Base-by-base conservation (phyloP, 176 grass and related monocot genomes). In the Phragmites australis region DNA sequence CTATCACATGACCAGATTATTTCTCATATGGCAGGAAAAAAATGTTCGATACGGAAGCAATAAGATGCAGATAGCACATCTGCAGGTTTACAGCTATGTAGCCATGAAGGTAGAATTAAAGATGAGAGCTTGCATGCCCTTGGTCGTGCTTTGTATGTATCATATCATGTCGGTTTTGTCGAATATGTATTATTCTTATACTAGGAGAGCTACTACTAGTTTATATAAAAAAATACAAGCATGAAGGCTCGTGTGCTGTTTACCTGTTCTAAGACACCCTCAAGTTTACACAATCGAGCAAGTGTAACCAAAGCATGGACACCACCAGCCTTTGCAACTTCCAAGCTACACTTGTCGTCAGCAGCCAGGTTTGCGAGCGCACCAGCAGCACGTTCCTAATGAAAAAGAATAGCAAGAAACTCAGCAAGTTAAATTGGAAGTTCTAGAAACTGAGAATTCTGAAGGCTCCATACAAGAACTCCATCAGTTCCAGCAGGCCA, bases 281-380 rank as follows among this genome's bases (percentile, higher is more conserved):
- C 97, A 12, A 89, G 74, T 82, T 96, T 99, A 84, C 97, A 99
- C 70, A 84, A 99, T 49, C 90, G 90, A 82, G 97, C 97, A 88
- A 99, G 93, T 58, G 61, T 93, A 61, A 99, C 93, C 83, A 99
- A 87, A 89, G 97, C 97, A 88, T 91, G 90, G 44, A 99, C 90
- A 80, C 97, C 97, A 76, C 97, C 97, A 84, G 97, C 86, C 61
- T 85, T 88, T 64, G 97, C 97, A 77, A 99, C 90, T 84, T 99
- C 97, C 87, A 99, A 79, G 73, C 97, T 99, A 53, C 97, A 99
- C 74, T 99, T 99, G 78, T 99, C 93, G 62, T 99, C 97, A 83
- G 97, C 97, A 82, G 97, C 97, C 64, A 99, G 75, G 86, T 99
- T 99, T 80, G 97, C 97, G 74, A 99, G 88, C 12, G 93, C 97